A percentile compares a stretch with the other conserved stretches of the same genome.
These are phyloP conservation scores for Batkoa obscura DNA, from an alignment of 371 early-diverging fungal genomes.

Conservation along the genomic window DNA sequence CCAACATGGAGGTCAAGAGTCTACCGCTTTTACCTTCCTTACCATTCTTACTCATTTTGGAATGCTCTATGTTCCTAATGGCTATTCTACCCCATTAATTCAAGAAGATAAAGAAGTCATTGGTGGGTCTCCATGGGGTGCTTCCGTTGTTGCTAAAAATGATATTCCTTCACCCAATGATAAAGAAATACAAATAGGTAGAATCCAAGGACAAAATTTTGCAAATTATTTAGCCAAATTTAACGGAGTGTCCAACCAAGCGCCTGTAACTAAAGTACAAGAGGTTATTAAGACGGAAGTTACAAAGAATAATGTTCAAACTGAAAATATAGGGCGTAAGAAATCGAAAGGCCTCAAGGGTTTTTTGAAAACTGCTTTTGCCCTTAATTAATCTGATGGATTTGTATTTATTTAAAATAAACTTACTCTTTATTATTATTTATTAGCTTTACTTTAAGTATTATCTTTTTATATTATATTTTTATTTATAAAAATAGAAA, in stretches of 20 bases:
- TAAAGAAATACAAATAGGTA: constrained; percentile 43
- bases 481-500: too few relatives aligned
- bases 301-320: too few relatives aligned
- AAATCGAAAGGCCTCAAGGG: too few relatives aligned
- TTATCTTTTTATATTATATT: too few relatives aligned
- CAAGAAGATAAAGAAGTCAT: constrained; percentile 27
- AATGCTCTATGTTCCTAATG: constrained; percentile 47
- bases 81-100: constrained; percentile 21
- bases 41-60: constrained; percentile 62
- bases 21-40: constrained; percentile 42
- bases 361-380: too few relatives aligned
- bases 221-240: neutral
- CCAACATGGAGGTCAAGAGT: constrained; percentile 64
- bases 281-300: too few relatives aligned
- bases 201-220: constrained; percentile 39
- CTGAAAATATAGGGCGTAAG: too few relatives aligned
- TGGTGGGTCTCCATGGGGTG: constrained; percentile 52
- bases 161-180: constrained; percentile 42
- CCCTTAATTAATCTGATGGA: too few relatives aligned
- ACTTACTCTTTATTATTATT: too few relatives aligned
- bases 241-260: constrained; percentile 13
- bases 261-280: neutral
- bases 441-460: too few relatives aligned
- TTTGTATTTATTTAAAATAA: too few relatives aligned
- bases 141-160: constrained; percentile 11